These are phyloP conservation scores for Diaporthe vexans DNA, from an alignment of 2,329 filamentous ascomycete genomes.

Conservation along the genomic window DNA sequence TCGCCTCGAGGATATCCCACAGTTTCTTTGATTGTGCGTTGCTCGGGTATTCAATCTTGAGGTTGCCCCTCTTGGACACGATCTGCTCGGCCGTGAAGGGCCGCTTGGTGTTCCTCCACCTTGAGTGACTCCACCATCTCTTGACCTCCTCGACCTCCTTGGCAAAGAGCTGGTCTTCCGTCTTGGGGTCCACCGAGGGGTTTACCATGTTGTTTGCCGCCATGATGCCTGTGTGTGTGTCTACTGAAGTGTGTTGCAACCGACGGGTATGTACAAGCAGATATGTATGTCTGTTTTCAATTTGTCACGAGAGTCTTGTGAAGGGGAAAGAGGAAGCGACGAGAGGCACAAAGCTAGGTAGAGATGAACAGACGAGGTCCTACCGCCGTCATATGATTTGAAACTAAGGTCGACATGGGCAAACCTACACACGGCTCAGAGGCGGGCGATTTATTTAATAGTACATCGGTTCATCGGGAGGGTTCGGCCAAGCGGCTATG, in stretches of 20 bases:
- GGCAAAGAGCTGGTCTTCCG: constrained; percentile 77
- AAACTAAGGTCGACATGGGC: neutral
- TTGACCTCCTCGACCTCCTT: constrained; percentile 90
- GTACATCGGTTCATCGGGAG: constrained; percentile 46
- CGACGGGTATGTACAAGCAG: neutral
- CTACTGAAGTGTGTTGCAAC: neutral
- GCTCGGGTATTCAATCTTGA: constrained; percentile 93
- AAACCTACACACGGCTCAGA: neutral
- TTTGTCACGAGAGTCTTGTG: neutral
- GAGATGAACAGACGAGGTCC: constrained; percentile 12
- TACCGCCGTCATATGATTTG: constrained; percentile 35
- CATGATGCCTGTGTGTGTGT: constrained; percentile 58
- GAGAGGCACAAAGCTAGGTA: neutral
- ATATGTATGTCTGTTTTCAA: constrained; percentile 1
- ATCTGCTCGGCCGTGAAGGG: constrained; percentile 98
- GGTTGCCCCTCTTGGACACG: constrained; percentile 91
- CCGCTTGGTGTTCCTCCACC: constrained; percentile 94
- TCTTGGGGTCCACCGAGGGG: constrained; percentile 67
- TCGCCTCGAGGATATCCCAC: constrained; percentile 88
- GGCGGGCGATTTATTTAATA: constrained; percentile 16
- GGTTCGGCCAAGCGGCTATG: constrained; percentile 53
- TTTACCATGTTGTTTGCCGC: constrained; percentile 74
- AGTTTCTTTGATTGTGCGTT: constrained; percentile 93
- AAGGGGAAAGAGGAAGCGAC: neutral
- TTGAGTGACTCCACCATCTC: constrained; percentile 92